Evolutionary conservation across 23 red algal genomes (phyloP), one percentile per base, ranked within the genome.

Genomic region (Gracilaria vermiculophylla): DNA sequence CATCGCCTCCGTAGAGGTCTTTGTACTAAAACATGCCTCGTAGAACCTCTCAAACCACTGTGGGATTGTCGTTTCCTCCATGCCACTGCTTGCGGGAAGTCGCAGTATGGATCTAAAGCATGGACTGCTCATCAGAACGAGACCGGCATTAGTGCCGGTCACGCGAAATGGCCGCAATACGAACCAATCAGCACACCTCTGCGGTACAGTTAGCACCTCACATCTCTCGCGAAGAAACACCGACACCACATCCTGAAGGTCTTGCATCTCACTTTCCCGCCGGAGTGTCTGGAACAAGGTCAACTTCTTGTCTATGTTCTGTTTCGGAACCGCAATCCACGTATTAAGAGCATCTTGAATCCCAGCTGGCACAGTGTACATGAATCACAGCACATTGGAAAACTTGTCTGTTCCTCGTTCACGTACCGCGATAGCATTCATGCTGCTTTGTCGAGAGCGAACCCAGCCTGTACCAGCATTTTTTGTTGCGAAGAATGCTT

Each of bases 271-370:
- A 47, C 12, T 44, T 41, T 10, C 55, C 4, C 55, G 4, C 25
- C 55, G 19, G 5, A 19, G 7, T 19, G 7, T 19, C 4, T 60
- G 55, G n/a, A 60, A 60, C 55, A 60, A 19, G 5, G 55, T 5
- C 5, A 5, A 12, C n/a, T 7, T 60, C 19, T 12, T 47, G 55
- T 67, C n/a, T 69, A 70, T 43, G 37, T 8, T 55, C 12, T 49
- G 28, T 43, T 69, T 85, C 44, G 57, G 29, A 40, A 85, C 80
- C 27, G 80, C 80, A 16, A 85, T 41, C 55, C 80, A 85, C 16
- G 80, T 85, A 42, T 85, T 72, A 27, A 85, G 33, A 8, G 8
- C n/a, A 7, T 21, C 36, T 14, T 47, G 35, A 47, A 73, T 47
- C 6, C 13, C 16, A 10, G 17, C 4, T 32, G n/a, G 67, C 13